Base-by-base conservation (phyloP, 371 early-diverging fungal genomes). In the Apophysomyces variabilis region DNA sequence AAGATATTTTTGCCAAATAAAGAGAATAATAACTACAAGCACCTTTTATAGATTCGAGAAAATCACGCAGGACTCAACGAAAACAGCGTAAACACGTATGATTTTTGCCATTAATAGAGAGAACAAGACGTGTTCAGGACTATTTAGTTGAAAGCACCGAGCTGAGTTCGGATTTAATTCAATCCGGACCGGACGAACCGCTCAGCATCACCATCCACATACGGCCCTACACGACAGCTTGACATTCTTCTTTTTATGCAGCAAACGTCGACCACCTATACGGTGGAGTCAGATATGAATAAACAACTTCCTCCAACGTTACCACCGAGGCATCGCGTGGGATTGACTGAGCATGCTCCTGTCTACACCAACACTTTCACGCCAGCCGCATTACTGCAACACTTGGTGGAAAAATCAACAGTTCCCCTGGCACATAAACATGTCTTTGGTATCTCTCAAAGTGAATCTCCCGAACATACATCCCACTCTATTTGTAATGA, bases 251-350 rank as follows among this genome's bases (percentile, higher is more conserved):
- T 18, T 50, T 50, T 50, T 50, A 50, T 50, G 54, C 54, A 50
- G 54, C 54, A 50, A 50, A n/a, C 8, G 13, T 50, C 54, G 21
- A 21, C 21, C n/a, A 50, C 54, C 21, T 50, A 16, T 50, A 9
- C 11, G 18, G 47, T 47, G 21, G 54, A 32, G 54, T 50, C 54
- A 50, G n/a, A 18, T n/a, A 50, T 50, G 54, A 50, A 50, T 26
- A 21, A 50, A 9, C 54, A n/a, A 50, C 21, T 50, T 50, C 21
- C 54, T 50, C 54, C 54, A 7, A 21, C 7, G 9, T 26, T 50
- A 21, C 54, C 54, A 18, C 54, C 54, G 54, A 50, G 54, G 21
- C 54, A 50, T 21, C 54, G 54, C 54, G 21, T 21, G 54, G 54
- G 54, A 21, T 21, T 50, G 54, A 50, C 54, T 21, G 54, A 50